Percentiles rank a stretch among this genome's conserved stretches.
These are phyloP conservation scores for Chrysanthemum seticuspe DNA, from an alignment of 129 eudicot species.

Conservation along the genomic window DNA sequence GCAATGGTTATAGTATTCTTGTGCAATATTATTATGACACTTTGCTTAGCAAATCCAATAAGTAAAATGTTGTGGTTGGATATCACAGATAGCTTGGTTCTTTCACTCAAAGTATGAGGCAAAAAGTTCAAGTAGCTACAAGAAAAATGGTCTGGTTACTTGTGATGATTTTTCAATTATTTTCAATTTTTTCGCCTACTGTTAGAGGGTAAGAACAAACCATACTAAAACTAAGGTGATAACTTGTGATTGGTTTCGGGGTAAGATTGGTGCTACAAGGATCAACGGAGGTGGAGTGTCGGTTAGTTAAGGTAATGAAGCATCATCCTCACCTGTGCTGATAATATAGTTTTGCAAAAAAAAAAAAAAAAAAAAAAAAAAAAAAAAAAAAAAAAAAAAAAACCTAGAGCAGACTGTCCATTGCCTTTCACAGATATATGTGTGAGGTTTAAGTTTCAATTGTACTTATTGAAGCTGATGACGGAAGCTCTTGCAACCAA, in stretches of 20 bases:
- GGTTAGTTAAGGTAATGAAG: too few relatives aligned
- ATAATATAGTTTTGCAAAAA: too few relatives aligned
- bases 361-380: too few relatives aligned
- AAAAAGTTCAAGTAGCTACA: conserved; percentile 62
- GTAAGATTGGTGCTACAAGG: neutral
- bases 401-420: too few relatives aligned
- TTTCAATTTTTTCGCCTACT: neutral
- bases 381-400: too few relatives aligned
- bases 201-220: neutral
- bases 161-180: neutral
- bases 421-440: too few relatives aligned
- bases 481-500: too few relatives aligned
- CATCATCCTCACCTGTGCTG: too few relatives aligned
- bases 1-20: conserved; percentile 59
- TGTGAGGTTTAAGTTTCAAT: too few relatives aligned
- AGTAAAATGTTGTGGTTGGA: too few relatives aligned
- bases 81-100: conserved; percentile 70
- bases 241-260: neutral
- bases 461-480: too few relatives aligned
- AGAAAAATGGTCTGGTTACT: conserved; percentile 57
- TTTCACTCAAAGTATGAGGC: conserved; percentile 74
- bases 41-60: conserved; percentile 47
- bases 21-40: conserved; percentile 63
- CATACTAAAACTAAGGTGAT: neutral
- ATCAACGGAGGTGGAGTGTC: too few relatives aligned